phyloP scores from a whole-genome alignment of 306 rosid species.

The Cucurbita moschata region DNA sequence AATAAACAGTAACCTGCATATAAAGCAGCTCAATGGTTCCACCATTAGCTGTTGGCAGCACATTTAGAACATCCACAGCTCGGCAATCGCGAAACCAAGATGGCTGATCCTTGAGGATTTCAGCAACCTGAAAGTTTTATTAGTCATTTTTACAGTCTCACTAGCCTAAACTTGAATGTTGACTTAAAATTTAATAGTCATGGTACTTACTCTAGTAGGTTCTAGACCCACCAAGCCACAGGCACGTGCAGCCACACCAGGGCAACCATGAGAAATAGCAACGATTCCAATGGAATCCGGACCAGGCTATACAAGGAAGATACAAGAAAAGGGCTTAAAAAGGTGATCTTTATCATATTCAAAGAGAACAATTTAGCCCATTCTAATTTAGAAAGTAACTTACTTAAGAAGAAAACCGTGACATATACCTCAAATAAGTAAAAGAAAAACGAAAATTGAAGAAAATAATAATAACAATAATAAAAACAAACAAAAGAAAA shows the following conservation, averaged over 20 bases:
- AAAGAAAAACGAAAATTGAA: background rate
- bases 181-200: background rate
- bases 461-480: background rate
- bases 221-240: slow-evolving; percentile 99
- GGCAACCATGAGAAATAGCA: slow-evolving; percentile 99
- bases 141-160: slow-evolving; percentile 6
- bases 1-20: slow-evolving; percentile 52
- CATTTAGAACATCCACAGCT: slow-evolving; percentile 85
- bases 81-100: slow-evolving; percentile 98
- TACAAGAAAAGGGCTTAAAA: background rate
- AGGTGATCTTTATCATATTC: background rate
- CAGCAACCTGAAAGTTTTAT: slow-evolving; percentile 60
- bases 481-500: background rate
- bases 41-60: slow-evolving; percentile 92
- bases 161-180: slow-evolving; percentile 5
- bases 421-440: background rate
- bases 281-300: slow-evolving; percentile 99
- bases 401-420: background rate
- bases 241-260: slow-evolving; percentile 99
- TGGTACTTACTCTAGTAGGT: slow-evolving; percentile 82
- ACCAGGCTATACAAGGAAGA: slow-evolving; percentile 68
- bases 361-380: background rate
- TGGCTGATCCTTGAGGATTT: slow-evolving; percentile 94
- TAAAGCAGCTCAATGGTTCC: slow-evolving; percentile 99
- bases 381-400: background rate